phyloP scores from a whole-genome alignment of 2,329 filamentous ascomycete genomes.

The Endothia cerciana region DNA sequence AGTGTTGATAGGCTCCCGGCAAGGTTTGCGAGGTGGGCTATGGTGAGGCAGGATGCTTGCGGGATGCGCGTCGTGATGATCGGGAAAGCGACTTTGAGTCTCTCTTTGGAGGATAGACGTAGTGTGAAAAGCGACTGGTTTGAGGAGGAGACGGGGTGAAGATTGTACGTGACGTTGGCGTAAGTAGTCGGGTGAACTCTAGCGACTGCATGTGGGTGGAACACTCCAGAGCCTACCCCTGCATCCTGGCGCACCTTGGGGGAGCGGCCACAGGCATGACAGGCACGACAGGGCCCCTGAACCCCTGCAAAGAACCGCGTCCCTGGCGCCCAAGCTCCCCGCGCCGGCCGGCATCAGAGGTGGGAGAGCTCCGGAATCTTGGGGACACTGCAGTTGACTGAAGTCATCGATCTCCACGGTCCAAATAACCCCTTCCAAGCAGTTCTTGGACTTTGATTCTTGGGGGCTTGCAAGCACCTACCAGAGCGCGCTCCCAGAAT shows the following conservation, averaged over 20 bases:
- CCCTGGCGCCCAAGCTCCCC: constrained; percentile 23
- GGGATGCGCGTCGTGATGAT: neutral
- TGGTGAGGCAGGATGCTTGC: neutral
- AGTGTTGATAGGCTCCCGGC: neutral
- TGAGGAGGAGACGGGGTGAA: neutral
- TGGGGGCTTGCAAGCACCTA: neutral
- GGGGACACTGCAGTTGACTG: constrained; percentile 12
- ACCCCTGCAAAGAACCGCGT: neutral
- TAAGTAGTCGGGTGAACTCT: neutral
- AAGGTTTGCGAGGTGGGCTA: neutral
- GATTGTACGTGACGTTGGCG: neutral
- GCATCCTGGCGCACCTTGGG: constrained; percentile 10
- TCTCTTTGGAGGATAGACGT: neutral
- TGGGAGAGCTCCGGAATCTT: constrained; percentile 19
- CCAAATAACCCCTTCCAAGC: neutral
- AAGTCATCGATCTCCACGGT: constrained; percentile 15
- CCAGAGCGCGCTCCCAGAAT: neutral
- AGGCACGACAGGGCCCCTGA: neutral
- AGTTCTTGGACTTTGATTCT: neutral
- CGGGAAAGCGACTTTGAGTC: neutral
- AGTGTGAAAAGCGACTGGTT: neutral
- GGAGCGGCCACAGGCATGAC: neutral
- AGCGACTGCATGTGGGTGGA: constrained; percentile 1
- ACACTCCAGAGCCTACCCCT: constrained; percentile 16
- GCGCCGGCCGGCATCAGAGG: constrained; percentile 15